These are phyloP conservation scores for Lecanoromycetidae sp. DNA, from an alignment of 2,329 filamentous ascomycete species.

Conservation along the genomic window DNA sequence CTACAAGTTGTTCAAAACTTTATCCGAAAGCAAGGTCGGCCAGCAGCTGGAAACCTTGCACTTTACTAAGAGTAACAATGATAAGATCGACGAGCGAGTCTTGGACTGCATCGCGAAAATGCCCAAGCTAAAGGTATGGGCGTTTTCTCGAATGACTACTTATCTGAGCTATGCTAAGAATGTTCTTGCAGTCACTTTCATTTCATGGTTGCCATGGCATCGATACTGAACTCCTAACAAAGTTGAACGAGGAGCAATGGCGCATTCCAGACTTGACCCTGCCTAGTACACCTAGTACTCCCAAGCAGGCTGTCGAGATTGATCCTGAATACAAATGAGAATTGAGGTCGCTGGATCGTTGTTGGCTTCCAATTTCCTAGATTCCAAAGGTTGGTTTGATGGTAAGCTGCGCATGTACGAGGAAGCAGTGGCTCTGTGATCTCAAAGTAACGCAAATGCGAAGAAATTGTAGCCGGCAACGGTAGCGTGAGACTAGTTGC, in stretches of 20 bases:
- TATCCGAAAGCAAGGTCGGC: conserved; percentile 9
- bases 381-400: too few species aligned
- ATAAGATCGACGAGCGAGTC: conserved; percentile 11
- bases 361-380: background rate
- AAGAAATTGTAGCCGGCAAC: too few species aligned
- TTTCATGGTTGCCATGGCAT: conserved; percentile 15
- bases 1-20: conserved; percentile 15
- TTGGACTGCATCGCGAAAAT: conserved; percentile 8
- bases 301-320: conserved; percentile 12
- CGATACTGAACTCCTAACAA: conserved; percentile 10
- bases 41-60: conserved; percentile 9
- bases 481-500: too few species aligned
- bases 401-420: too few species aligned
- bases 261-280: conserved; percentile 13
- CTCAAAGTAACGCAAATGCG: too few species aligned
- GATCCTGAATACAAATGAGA: conserved; percentile 17
- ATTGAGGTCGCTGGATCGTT: background rate
- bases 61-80: conserved; percentile 10
- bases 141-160: too few species aligned
- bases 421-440: too few species aligned
- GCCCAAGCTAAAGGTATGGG: conserved; percentile 6
- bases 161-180: too few species aligned
- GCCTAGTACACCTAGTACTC: conserved; percentile 7
- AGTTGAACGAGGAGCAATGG: conserved; percentile 16
- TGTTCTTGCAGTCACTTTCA: conserved; percentile 10